Evolutionary conservation across 805 yeast species (phyloP).

Genomic region (Aciculoconidium aculeatum): DNA sequence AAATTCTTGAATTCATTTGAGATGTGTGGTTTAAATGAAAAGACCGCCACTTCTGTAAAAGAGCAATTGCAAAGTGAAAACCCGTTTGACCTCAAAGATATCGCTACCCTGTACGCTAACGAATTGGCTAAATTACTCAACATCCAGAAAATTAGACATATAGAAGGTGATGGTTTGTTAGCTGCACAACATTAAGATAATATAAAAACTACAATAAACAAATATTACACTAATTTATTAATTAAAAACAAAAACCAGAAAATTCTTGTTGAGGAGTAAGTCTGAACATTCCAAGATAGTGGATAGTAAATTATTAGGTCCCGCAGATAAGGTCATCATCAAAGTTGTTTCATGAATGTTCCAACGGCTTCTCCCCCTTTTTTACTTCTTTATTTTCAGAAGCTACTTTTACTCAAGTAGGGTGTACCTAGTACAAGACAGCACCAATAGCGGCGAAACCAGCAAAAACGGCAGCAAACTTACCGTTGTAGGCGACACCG

Average conservation of each 20-base stretch:
- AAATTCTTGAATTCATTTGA: conserved; percentile 62
- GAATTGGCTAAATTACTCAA: conserved; percentile 31
- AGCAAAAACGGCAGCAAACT: conserved; percentile 24
- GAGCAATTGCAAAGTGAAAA: conserved; percentile 5
- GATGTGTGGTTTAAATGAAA: conserved; percentile 80
- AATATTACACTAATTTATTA: too few relatives aligned
- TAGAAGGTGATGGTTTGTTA: conserved; percentile 4
- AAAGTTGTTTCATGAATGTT: too few relatives aligned
- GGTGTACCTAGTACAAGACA: conserved; percentile 23
- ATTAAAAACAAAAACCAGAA: too few relatives aligned
- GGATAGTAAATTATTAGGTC: too few relatives aligned
- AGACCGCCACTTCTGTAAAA: conserved; percentile 32
- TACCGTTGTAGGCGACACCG: conserved; percentile 18
- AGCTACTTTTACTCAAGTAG: too few relatives aligned
- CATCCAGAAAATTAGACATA: conserved; percentile 11
- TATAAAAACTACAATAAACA: too few relatives aligned
- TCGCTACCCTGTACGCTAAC: conserved; percentile 28
- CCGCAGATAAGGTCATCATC: too few relatives aligned
- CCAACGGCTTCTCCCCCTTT: too few relatives aligned
- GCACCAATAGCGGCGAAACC: conserved; percentile 35
- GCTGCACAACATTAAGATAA: too few relatives aligned
- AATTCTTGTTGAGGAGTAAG: too few relatives aligned
- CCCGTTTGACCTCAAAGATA: conserved; percentile 14
- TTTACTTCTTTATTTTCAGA: too few relatives aligned
- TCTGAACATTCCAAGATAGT: too few relatives aligned